Evolutionary conservation across 2,329 filamentous ascomycete species (phyloP).

Genomic region (Trichophyton verrucosum): DNA sequence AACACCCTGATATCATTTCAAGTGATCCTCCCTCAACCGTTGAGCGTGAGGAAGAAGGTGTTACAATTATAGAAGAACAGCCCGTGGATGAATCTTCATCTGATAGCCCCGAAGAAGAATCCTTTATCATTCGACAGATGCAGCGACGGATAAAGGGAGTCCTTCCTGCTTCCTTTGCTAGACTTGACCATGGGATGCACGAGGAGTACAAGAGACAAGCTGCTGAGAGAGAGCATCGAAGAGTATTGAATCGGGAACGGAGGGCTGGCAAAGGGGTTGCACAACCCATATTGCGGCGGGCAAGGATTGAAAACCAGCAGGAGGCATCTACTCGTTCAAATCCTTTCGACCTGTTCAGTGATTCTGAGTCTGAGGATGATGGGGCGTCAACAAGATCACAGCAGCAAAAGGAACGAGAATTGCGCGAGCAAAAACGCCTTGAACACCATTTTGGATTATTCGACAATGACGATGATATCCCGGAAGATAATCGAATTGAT

Average conservation of each 20-base stretch:
- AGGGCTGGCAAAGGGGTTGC: conserved; percentile 14
- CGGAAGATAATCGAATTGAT: conserved; percentile 33
- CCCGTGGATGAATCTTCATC: neutral
- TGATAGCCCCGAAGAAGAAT: conserved; percentile 12
- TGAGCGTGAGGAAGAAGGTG: conserved; percentile 7
- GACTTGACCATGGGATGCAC: conserved; percentile 29
- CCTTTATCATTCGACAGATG: conserved; percentile 21
- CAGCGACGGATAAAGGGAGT: conserved; percentile 37
- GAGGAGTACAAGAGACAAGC: conserved; percentile 12
- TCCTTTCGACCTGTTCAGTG: conserved; percentile 10
- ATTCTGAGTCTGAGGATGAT: conserved; percentile 21
- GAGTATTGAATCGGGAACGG: conserved; percentile 18
- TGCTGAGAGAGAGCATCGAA: conserved; percentile 7
- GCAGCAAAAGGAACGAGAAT: neutral
- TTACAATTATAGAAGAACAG: neutral
- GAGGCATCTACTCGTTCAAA: neutral
- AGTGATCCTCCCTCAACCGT: neutral
- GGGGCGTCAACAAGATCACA: neutral
- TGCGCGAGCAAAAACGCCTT: neutral
- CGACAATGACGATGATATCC: conserved; percentile 24
- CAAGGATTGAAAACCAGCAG: conserved; percentile 9
- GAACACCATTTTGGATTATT: neutral
- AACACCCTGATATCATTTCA: conserved; percentile 10
- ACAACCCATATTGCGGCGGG: conserved; percentile 15
- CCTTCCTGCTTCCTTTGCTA: conserved; percentile 38